phyloP scores from a whole-genome alignment of 441 rosid species.

The Populus hybrid region DNA sequence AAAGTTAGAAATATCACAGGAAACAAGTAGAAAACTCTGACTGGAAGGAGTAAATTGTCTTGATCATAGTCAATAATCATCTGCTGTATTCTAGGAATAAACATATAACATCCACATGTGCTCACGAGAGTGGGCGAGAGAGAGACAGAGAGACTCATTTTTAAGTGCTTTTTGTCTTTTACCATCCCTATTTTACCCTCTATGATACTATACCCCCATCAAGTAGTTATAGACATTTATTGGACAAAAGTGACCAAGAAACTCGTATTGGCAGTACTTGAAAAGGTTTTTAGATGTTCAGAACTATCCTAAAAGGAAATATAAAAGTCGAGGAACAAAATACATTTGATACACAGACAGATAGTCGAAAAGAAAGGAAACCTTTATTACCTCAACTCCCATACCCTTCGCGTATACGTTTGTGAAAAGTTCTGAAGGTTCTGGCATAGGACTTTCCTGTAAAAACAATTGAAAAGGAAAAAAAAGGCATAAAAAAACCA shows the following conservation, averaged over 20 bases:
- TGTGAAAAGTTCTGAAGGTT: constrained; percentile 74
- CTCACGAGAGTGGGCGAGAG: background rate
- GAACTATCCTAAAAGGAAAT: background rate
- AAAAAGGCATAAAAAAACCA: background rate
- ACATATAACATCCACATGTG: background rate
- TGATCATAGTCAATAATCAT: background rate
- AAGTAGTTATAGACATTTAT: no score
- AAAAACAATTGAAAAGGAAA: constrained; percentile 18
- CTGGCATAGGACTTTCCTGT: constrained; percentile 96
- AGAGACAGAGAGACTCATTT: no score
- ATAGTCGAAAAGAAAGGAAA: background rate
- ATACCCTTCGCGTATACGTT: constrained; percentile 73
- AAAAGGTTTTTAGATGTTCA: background rate
- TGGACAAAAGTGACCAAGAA: no score
- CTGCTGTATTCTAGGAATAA: background rate
- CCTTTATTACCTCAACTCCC: constrained; percentile 64
- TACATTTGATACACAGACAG: background rate
- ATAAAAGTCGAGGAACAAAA: background rate
- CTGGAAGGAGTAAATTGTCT: background rate
- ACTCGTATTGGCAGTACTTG: no score
- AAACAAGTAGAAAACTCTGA: background rate
- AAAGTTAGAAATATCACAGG: background rate
- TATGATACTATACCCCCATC: no score
- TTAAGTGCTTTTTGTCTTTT: background rate
- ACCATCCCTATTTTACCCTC: background rate